phyloP scores from a whole-genome alignment of 176 grass and related monocot genomes.

The Puya raimondii region DNA sequence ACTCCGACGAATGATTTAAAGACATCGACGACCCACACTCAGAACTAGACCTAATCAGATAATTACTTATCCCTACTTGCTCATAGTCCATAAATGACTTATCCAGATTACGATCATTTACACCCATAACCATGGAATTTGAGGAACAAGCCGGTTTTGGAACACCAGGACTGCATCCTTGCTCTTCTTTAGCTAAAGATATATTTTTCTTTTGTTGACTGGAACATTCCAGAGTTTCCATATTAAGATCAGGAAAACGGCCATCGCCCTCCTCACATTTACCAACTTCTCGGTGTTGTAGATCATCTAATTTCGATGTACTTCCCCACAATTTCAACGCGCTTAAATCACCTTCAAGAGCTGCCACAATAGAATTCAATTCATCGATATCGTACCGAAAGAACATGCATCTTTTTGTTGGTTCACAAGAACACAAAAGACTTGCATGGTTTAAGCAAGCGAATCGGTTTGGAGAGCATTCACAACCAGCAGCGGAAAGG shows the following conservation, averaged over 20 bases:
- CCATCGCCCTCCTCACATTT: slow-evolving; percentile 3
- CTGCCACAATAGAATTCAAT: slow-evolving; percentile 53
- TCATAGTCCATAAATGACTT: slow-evolving; percentile 17
- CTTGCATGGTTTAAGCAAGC: slow-evolving; percentile 66
- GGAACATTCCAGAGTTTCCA: slow-evolving; percentile 15
- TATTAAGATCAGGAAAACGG: slow-evolving; percentile 38
- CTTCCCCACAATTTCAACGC: slow-evolving; percentile 25
- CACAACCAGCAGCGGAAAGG: slow-evolving; percentile 66
- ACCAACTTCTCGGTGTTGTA: background rate
- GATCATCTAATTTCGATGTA: too few relatives aligned
- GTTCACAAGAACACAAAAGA: slow-evolving; percentile 60
- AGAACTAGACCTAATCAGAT: slow-evolving; percentile 20
- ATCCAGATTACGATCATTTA: slow-evolving; percentile 6
- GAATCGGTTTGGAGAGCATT: slow-evolving; percentile 64
- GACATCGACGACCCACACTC: slow-evolving; percentile 21
- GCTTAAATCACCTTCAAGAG: slow-evolving; percentile 55
- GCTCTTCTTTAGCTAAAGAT: slow-evolving; percentile 6
- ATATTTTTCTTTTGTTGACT: background rate
- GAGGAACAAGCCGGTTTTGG: slow-evolving; percentile 21
- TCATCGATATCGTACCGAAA: slow-evolving; percentile 61
- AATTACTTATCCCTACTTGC: slow-evolving; percentile 13
- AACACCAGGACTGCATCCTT: slow-evolving; percentile 10
- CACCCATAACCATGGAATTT: slow-evolving; percentile 8
- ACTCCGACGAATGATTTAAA: slow-evolving; percentile 32
- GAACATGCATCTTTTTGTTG: slow-evolving; percentile 32